Evolutionary conservation across 805 yeast genomes (phyloP), one percentile per base, ranked within the genome.

Genomic region (Suhomyces sp.): DNA sequence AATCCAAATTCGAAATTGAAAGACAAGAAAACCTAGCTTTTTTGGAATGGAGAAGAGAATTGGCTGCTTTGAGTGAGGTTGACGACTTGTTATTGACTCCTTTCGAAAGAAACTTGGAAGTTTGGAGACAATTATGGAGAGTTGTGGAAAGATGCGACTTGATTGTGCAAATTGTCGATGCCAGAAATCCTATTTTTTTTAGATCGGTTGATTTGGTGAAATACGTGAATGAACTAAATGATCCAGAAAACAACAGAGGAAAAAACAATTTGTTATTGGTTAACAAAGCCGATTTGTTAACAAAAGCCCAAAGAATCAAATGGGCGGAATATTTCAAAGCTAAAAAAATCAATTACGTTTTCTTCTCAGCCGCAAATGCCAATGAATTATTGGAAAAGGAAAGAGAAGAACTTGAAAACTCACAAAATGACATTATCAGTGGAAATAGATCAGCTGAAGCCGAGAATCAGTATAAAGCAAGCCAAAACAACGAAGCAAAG

Each of bases 51-150:
- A 79, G 99, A 67, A 74, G 98, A 55, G 81, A 80, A 33, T 72
- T 93, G 42, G 98, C 98, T 0, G 61, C 73, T 28, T 68, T 93
- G 38, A 95, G 90, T 44, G 95, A 91, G 58, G 76, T 74, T 48
- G 79, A 88, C 46, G 95, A 91, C 58, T 69, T 93, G 51, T 68
- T 90, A 40, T 72, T 93, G 56, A 93, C 98, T 0, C 98, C 98
- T 4, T 93, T 91, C 56, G 98, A 93, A 68, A 79, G 98, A 68
- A 93, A 93, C 58, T 70, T 93, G 45, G 96, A 91, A 70, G 97
- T 93, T 39, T 93, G 98, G 98, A 81, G 93, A 56, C 98, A 93
- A 64, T 69, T 93, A 46, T 93, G 98, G 98, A 77, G 98, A 65
- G 98, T 93, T 28, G 85, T 88, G 16, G 98, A 93, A 61, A 78